Evolutionary conservation across 208 protist genomes (phyloP).

Genomic region (Acanthamoeba healyi): DNA sequence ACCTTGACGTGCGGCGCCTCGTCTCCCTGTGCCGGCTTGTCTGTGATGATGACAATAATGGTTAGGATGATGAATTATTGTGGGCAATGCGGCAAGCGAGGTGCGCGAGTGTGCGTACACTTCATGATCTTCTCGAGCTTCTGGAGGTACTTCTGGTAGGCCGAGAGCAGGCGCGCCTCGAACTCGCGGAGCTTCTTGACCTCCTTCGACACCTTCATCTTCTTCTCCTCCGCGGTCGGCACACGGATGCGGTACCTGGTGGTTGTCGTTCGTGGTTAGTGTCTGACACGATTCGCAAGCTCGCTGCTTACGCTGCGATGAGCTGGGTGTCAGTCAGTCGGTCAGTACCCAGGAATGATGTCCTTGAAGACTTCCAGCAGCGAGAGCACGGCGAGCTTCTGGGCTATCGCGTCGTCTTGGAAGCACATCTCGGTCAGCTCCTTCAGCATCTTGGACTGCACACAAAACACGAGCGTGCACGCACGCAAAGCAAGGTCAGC

Average conservation of each 20-base stretch:
- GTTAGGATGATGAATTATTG: conserved; percentile 13
- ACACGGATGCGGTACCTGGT: conserved; percentile 64
- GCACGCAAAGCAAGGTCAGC: background rate
- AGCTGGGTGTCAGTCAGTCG: too few species aligned
- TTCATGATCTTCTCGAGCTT: conserved; percentile 73
- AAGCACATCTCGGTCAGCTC: conserved; percentile 57
- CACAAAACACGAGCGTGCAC: background rate
- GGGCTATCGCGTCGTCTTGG: background rate
- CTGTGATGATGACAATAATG: background rate
- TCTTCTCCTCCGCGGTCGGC: conserved; percentile 54
- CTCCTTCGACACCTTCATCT: conserved; percentile 56
- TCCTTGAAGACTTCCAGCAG: conserved; percentile 57
- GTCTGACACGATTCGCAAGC: too few species aligned
- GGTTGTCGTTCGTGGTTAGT: background rate
- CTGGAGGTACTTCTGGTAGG: conserved; percentile 71
- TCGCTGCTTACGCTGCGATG: too few species aligned
- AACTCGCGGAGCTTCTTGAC: conserved; percentile 62
- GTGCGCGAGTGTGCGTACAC: background rate
- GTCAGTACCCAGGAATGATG: conserved; percentile 70
- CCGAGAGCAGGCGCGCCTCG: conserved; percentile 21
- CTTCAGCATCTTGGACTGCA: conserved; percentile 54
- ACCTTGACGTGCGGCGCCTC: conserved; percentile 61
- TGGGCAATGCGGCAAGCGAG: too few species aligned
- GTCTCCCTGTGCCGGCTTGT: background rate
- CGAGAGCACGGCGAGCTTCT: conserved; percentile 62